These are phyloP conservation scores for Mortierella hygrophila DNA, from an alignment of 192 early-diverging fungal species.

Conservation along the genomic window DNA sequence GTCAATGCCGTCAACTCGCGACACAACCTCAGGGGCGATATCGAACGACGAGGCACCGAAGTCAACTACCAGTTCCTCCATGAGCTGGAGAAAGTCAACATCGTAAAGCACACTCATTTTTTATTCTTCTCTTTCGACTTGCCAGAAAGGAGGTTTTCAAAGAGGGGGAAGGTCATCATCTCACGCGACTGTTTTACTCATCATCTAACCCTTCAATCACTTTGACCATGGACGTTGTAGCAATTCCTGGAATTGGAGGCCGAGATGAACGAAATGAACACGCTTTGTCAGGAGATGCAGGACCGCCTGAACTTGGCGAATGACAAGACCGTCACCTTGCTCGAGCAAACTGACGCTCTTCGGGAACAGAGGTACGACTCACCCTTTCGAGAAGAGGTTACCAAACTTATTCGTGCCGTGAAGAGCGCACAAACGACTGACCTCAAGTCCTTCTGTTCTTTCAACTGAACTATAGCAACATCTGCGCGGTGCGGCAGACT, in stretches of 20 bases:
- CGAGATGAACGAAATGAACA: conserved; percentile 71
- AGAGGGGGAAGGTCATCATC: neutral
- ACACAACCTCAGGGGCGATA: conserved; percentile 70
- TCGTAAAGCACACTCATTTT: conserved; percentile 24
- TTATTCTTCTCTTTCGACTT: neutral
- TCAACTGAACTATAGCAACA: conserved; percentile 54
- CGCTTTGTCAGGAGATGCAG: conserved; percentile 71
- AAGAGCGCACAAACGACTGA: neutral
- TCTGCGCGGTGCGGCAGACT: conserved; percentile 65
- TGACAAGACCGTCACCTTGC: conserved; percentile 68
- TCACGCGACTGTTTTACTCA: neutral
- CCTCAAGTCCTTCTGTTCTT: neutral
- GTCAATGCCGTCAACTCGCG: conserved; percentile 63
- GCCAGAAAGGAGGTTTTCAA: neutral
- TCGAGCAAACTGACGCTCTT: conserved; percentile 75
- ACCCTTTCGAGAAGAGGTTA: neutral
- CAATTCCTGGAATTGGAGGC: conserved; percentile 70
- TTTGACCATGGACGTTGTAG: conserved; percentile 39
- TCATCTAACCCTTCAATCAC: neutral
- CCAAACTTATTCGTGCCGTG: too few relatives aligned
- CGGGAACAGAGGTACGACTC: conserved; percentile 69
- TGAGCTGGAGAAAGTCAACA: conserved; percentile 68
- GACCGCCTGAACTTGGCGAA: conserved; percentile 66
- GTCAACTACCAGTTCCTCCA: conserved; percentile 67
- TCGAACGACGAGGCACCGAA: conserved; percentile 67